Evolutionary conservation across 2,329 filamentous ascomycete species (phyloP).

Genomic region (Coleophoma crateriformis): DNA sequence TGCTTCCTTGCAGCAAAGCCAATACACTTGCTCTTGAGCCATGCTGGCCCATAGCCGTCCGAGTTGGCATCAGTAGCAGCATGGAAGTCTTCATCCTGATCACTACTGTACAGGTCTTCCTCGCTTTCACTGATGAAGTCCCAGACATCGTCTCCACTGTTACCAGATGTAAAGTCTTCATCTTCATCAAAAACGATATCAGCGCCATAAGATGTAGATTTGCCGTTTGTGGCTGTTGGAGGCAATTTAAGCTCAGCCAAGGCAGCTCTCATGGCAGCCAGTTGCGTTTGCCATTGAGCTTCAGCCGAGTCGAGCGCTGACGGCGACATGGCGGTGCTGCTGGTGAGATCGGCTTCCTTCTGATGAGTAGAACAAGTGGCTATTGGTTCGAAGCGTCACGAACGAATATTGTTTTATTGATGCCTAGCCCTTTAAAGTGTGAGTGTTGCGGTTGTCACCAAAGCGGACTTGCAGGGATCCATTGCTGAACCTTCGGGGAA

Average conservation of each 20-base stretch:
- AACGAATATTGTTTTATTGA: no score
- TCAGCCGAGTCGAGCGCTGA: conserved; percentile 28
- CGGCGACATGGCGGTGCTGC: conserved; percentile 9
- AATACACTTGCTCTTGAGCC: conserved; percentile 67
- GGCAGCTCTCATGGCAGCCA: conserved; percentile 80
- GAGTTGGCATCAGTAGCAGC: conserved; percentile 18
- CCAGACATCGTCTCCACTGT: conserved; percentile 79
- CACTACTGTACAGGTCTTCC: conserved; percentile 60
- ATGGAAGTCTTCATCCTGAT: conserved; percentile 44
- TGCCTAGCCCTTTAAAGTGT: background rate
- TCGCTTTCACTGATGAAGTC: conserved; percentile 79
- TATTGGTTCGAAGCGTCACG: no score
- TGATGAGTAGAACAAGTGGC: no score
- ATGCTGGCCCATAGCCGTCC: conserved; percentile 50
- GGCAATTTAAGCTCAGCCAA: conserved; percentile 66
- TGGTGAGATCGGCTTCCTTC: background rate
- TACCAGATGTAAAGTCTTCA: conserved; percentile 44
- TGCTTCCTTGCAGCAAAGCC: conserved; percentile 59
- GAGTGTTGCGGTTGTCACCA: background rate
- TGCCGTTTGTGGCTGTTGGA: conserved; percentile 30
- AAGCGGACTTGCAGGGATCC: background rate
- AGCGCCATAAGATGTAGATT: conserved; percentile 44
- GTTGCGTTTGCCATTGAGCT: conserved; percentile 77
- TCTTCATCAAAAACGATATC: conserved; percentile 63
- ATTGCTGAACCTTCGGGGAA: background rate